A percentile compares a stretch with the other conserved stretches of the same genome.
Conservation (phyloP, 2,329 filamentous ascomycete species). For the Trichocomaceae sp. region DNA sequence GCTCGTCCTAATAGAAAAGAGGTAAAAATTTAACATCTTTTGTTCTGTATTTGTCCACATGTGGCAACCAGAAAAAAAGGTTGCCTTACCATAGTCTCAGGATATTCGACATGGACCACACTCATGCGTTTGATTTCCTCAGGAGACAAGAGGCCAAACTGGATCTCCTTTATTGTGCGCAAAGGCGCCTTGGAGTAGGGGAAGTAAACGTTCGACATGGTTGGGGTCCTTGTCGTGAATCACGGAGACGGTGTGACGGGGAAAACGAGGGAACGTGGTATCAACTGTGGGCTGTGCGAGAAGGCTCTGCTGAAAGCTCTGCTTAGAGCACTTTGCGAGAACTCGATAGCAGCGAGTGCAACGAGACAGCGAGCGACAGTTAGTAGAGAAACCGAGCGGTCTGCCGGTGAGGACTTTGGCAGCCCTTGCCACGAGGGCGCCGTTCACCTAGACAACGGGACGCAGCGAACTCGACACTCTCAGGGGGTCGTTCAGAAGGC, state of each 20-base stretch:
- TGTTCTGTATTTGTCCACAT: neutral
- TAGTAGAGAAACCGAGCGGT: slow-evolving; percentile 28
- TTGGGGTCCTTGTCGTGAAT: slow-evolving; percentile 31
- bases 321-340: neutral
- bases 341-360: neutral
- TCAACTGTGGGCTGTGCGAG: slow-evolving; percentile 5
- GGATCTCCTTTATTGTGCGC: slow-evolving; percentile 97
- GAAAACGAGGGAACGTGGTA: neutral
- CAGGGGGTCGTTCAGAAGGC: slow-evolving; percentile 17
- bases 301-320: slow-evolving; percentile 1
- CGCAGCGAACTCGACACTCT: slow-evolving; percentile 27
- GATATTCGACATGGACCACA: slow-evolving; percentile 90
- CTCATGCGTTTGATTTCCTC: slow-evolving; percentile 99
- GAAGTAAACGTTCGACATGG: slow-evolving; percentile 88
- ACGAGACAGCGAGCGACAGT: slow-evolving; percentile 18
- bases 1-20: slow-evolving; percentile 60
- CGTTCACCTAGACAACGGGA: slow-evolving; percentile 34
- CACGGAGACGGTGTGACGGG: slow-evolving; percentile 12
- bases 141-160: slow-evolving; percentile 94
- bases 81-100: slow-evolving; percentile 78
- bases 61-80: slow-evolving; percentile 15
- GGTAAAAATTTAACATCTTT: slow-evolving; percentile 15
- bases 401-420: slow-evolving; percentile 41
- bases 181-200: slow-evolving; percentile 88
- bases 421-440: slow-evolving; percentile 45